Percentiles rank a stretch among this genome's conserved stretches.
Conservation (phyloP, 371 early-diverging fungal species). For the Massospora cicadina region DNA sequence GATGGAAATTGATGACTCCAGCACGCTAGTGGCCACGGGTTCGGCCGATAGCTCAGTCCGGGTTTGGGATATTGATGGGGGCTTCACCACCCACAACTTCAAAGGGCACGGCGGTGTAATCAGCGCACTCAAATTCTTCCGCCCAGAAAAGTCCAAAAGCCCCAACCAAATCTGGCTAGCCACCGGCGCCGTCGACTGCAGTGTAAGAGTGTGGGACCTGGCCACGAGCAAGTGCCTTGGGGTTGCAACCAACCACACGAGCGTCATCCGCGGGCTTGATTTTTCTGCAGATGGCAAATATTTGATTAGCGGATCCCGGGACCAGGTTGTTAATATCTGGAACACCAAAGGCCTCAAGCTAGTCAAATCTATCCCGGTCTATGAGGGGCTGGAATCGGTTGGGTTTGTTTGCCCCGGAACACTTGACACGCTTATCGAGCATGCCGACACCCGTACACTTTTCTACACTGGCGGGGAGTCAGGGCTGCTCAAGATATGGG, state of each 20-base stretch:
- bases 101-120: constrained; percentile 83
- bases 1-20: constrained; percentile 75
- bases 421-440: constrained; percentile 18
- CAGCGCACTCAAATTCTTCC: constrained; percentile 65
- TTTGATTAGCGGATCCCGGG: constrained; percentile 83
- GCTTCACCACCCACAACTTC: constrained; percentile 90
- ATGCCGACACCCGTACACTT: constrained; percentile 24
- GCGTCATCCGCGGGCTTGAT: constrained; percentile 76
- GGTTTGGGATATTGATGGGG: constrained; percentile 86
- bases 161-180: constrained; percentile 39
- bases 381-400: constrained; percentile 56
- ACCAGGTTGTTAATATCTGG: constrained; percentile 89
- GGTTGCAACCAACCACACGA: constrained; percentile 67
- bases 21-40: constrained; percentile 85
- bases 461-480: constrained; percentile 73
- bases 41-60: constrained; percentile 89
- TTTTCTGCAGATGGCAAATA: constrained; percentile 51
- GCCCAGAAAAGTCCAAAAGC: constrained; percentile 17
- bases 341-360: constrained; percentile 45
- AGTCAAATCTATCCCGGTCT: constrained; percentile 70
- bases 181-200: constrained; percentile 78
- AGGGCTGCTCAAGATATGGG: constrained; percentile 54
- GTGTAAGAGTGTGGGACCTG: constrained; percentile 80
- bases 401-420: constrained; percentile 33
- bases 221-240: constrained; percentile 47